A percentile compares a stretch with the other conserved stretches of the same genome.
Conservation (phyloP, 345 rosid genomes). For the Bruguiera gymnorhiza region DNA sequence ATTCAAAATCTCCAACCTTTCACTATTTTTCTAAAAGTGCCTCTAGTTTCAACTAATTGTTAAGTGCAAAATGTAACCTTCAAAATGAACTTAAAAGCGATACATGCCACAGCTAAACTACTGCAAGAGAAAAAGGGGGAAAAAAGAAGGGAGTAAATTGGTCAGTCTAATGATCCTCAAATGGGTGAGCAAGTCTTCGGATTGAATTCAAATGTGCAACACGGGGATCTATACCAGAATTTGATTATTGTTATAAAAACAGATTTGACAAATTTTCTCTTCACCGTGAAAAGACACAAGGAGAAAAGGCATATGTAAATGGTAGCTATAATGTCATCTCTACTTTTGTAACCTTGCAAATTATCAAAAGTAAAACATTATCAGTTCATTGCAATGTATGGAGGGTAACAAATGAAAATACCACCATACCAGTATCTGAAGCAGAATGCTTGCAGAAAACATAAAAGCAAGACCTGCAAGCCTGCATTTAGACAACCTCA, state of each 20-base stretch:
- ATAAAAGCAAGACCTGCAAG: slow-evolving; percentile 96
- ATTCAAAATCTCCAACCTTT: too few species aligned
- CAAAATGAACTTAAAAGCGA: too few species aligned
- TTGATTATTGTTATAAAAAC: too few species aligned
- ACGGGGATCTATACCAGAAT: too few species aligned
- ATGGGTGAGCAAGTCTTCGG: not conserved
- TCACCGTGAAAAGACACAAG: not conserved
- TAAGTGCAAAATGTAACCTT: too few species aligned
- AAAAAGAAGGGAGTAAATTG: not conserved
- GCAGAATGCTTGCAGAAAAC: slow-evolving; percentile 86
- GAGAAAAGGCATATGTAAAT: not conserved
- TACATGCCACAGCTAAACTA: too few species aligned
- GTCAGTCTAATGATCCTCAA: not conserved
- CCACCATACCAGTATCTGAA: slow-evolving; percentile 72
- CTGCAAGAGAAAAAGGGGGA: not conserved
- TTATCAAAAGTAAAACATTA: too few species aligned
- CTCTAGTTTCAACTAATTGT: too few species aligned
- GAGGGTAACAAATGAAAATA: not conserved
- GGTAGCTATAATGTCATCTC: not conserved
- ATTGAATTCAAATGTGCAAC: too few species aligned
- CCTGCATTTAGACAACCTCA: slow-evolving; percentile 36
- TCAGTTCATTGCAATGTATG: too few species aligned
- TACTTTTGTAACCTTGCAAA: too few species aligned
- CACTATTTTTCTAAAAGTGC: too few species aligned
- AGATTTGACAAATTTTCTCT: not conserved